Evolutionary conservation across 129 eudicot species (phyloP).

Genomic region (Apium graveolens): DNA sequence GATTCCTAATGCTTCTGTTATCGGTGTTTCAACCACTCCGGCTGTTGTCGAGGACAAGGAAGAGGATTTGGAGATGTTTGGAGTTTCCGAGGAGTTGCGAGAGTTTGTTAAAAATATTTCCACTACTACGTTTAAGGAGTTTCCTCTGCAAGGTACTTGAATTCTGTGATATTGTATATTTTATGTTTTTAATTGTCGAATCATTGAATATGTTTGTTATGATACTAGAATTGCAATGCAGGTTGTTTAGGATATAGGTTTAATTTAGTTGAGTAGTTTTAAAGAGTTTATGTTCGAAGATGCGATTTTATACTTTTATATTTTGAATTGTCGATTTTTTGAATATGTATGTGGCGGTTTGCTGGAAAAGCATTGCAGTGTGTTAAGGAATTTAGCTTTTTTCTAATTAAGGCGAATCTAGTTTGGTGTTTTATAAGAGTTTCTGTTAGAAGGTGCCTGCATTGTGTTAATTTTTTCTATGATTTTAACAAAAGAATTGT

Average conservation of each 20-base stretch:
- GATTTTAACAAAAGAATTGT: neutral
- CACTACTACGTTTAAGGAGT: conserved; percentile 57
- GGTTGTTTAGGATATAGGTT: neutral
- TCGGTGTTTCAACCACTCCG: conserved; percentile 6
- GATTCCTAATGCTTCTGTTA: conserved; percentile 49
- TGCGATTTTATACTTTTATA: no score
- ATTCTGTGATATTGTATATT: neutral
- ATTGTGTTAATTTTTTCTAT: neutral
- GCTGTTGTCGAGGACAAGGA: conserved; percentile 11
- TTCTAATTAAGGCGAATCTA: neutral
- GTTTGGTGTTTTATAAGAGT: neutral
- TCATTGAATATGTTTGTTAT: neutral
- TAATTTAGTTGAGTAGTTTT: no score
- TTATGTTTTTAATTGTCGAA: neutral
- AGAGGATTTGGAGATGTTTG: conserved; percentile 72
- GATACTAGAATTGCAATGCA: neutral
- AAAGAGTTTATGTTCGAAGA: no score
- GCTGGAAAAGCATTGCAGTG: no score
- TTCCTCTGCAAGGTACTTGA: conserved; percentile 56
- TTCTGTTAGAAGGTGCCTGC: neutral
- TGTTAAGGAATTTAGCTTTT: neutral
- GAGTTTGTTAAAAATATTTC: conserved; percentile 78
- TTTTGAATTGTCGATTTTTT: no score
- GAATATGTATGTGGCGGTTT: no score
- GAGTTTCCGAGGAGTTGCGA: conserved; percentile 72